Conservation (phyloP, 306 rosid species). For the Pueraria montana region DNA sequence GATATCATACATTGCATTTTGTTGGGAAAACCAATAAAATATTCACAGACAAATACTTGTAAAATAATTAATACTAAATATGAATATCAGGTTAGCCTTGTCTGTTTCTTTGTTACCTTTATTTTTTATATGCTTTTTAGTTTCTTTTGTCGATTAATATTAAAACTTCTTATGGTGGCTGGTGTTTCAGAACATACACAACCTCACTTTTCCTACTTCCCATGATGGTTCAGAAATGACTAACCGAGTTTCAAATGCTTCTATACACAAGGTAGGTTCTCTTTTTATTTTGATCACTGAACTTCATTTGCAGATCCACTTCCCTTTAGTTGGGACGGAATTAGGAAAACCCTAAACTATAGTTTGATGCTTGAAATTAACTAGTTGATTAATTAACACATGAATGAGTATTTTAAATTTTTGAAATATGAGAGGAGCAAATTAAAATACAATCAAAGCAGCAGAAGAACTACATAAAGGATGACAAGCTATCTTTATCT, state of each 20-base stretch:
- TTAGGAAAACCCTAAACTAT: constrained; percentile 19
- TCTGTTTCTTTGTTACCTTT: constrained; percentile 35
- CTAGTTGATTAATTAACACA: constrained; percentile 31
- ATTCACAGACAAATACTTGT: constrained; percentile 30
- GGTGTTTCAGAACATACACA: constrained; percentile 82
- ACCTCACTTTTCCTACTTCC: constrained; percentile 62
- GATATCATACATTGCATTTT: constrained; percentile 7
- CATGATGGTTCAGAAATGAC: constrained; percentile 55
- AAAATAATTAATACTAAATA: background rate
- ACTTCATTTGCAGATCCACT: constrained; percentile 30
- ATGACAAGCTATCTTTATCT: constrained; percentile 12
- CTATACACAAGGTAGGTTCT: constrained; percentile 77
- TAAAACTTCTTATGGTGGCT: constrained; percentile 30
- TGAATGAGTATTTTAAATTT: constrained; percentile 27
- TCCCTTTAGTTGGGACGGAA: constrained; percentile 27
- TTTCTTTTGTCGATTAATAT: constrained; percentile 41
- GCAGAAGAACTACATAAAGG: constrained; percentile 32
- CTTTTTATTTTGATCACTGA: constrained; percentile 40
- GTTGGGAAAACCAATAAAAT: background rate
- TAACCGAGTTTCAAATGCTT: constrained; percentile 68
- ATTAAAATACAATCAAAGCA: constrained; percentile 2
- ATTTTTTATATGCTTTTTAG: constrained; percentile 38
- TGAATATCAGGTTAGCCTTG: background rate
- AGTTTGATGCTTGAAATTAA: constrained; percentile 46
- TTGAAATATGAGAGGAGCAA: constrained; percentile 26